phyloP scores from a whole-genome alignment of 495 filamentous ascomycete species.

The Cetradonia linearis region DNA sequence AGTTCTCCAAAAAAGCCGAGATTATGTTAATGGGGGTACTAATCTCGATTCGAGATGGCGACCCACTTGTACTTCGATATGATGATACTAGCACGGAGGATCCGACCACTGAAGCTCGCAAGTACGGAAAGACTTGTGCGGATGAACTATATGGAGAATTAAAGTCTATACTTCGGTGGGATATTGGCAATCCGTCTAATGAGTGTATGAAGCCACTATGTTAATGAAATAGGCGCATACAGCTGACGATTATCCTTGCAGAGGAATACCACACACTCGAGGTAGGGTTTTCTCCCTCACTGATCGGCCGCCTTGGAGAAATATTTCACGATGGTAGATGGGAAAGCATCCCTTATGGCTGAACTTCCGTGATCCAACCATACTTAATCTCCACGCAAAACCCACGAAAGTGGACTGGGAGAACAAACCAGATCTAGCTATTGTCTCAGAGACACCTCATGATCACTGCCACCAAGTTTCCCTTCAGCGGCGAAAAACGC shows the following conservation, averaged over 20 bases:
- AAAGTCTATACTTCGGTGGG: conserved; percentile 23
- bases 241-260: background rate
- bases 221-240: background rate
- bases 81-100: conserved; percentile 26
- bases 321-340: conserved; percentile 35
- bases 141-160: conserved; percentile 27
- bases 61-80: conserved; percentile 51
- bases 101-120: conserved; percentile 28
- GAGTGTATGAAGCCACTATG: background rate
- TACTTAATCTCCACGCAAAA: conserved; percentile 22
- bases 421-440: background rate
- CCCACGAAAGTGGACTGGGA: background rate
- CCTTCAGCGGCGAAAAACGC: background rate
- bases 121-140: conserved; percentile 21
- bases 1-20: no score
- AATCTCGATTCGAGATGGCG: no score
- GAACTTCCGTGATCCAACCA: conserved; percentile 33
- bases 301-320: background rate
- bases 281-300: background rate
- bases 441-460: conserved; percentile 24
- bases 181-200: conserved; percentile 15
- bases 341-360: conserved; percentile 33
- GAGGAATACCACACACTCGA: background rate
- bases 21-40: no score
- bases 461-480: conserved; percentile 3